These are phyloP conservation scores for Elsinoe australis DNA, from an alignment of 2,329 filamentous ascomycete species.

Conservation along the genomic window DNA sequence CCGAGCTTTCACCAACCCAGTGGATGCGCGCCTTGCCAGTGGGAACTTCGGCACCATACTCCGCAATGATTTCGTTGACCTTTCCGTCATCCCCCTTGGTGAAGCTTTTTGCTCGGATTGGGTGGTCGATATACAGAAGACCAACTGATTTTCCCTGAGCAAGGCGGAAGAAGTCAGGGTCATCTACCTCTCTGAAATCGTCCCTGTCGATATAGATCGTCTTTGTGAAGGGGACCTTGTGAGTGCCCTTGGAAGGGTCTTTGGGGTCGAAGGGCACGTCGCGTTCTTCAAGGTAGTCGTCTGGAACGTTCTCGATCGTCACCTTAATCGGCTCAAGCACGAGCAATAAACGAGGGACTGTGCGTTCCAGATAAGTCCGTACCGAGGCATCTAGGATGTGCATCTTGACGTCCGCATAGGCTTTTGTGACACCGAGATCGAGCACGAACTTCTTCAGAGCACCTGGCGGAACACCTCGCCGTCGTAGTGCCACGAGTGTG, in stretches of 20 bases:
- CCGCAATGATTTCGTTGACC: slow-evolving; percentile 59
- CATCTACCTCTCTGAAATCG: slow-evolving; percentile 68
- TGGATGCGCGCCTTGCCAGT: slow-evolving; percentile 58
- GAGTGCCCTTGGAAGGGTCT: slow-evolving; percentile 58
- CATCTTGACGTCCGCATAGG: slow-evolving; percentile 70
- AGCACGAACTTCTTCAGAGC: slow-evolving; percentile 85
- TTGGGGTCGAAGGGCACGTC: slow-evolving; percentile 76
- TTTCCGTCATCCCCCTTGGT: slow-evolving; percentile 58
- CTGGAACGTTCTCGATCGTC: slow-evolving; percentile 68
- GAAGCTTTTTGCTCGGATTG: slow-evolving; percentile 62
- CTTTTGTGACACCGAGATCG: slow-evolving; percentile 83
- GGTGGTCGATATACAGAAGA: slow-evolving; percentile 61
- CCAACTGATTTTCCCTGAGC: slow-evolving; percentile 68
- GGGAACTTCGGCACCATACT: slow-evolving; percentile 57
- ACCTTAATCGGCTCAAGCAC: slow-evolving; percentile 79
- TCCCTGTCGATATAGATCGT: slow-evolving; percentile 77
- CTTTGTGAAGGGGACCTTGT: slow-evolving; percentile 59
- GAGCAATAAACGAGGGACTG: slow-evolving; percentile 82
- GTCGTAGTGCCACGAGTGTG: slow-evolving; percentile 74
- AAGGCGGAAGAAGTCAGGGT: slow-evolving; percentile 68
- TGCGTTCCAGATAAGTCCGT: slow-evolving; percentile 76
- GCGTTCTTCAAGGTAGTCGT: slow-evolving; percentile 57
- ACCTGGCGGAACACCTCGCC: slow-evolving; percentile 78
- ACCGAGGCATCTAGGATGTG: slow-evolving; percentile 78
- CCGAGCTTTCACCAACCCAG: slow-evolving; percentile 69